phyloP scores from a whole-genome alignment of 208 protist species.

The Tritrichomonas musculus region DNA sequence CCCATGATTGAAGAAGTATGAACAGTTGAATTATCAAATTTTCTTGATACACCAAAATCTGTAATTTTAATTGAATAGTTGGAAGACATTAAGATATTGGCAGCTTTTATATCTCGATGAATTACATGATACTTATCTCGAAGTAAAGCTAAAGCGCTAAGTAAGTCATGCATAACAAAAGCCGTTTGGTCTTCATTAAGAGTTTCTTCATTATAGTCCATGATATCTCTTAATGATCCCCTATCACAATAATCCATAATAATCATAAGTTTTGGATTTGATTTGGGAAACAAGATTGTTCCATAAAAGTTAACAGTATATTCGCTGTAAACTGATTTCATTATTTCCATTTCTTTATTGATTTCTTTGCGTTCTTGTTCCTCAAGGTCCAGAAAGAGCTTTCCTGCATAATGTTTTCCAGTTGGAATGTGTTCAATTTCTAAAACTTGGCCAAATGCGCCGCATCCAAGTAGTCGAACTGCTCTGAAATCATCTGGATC shows the following conservation, averaged over 20 bases:
- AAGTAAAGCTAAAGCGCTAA: neutral
- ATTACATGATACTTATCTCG: conserved; percentile 52
- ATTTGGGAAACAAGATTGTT: neutral
- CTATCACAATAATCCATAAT: neutral
- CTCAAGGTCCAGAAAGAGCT: neutral
- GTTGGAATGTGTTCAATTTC: neutral
- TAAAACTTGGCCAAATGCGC: neutral
- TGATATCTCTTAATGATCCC: neutral
- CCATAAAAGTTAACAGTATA: conserved; percentile 3
- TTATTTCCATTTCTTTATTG: neutral
- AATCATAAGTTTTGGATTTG: neutral
- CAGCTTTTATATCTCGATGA: conserved; percentile 77
- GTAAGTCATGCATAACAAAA: neutral
- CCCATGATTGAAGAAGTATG: neutral
- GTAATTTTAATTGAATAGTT: conserved; percentile 42
- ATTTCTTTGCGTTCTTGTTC: neutral
- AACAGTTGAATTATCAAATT: neutral
- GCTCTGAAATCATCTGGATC: no score
- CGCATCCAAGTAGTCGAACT: neutral
- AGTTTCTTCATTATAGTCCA: neutral
- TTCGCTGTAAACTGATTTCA: neutral
- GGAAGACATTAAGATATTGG: conserved; percentile 36
- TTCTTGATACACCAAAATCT: conserved; percentile 47
- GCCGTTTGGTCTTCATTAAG: neutral
- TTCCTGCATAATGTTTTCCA: neutral